Base-by-base conservation (phyloP, 2,329 filamentous ascomycete species). In the Furcasterigmium sp. region DNA sequence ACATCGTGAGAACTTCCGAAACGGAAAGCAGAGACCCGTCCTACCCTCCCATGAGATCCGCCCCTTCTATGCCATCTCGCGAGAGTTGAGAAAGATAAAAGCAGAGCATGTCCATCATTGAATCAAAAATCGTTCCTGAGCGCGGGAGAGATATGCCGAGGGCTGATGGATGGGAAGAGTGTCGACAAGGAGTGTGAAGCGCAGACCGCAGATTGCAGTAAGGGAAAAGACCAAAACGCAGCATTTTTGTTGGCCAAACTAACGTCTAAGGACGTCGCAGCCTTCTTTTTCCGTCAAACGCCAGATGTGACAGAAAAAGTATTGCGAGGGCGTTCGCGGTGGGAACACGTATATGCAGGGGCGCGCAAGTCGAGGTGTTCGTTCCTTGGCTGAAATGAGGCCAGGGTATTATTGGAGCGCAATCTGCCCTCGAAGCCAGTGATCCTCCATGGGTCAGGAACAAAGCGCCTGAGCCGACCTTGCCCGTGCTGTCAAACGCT, bases 21-120 rank as follows among this genome's bases (percentile, higher is more conserved):
- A 26, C 11, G 23, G 23, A 26, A 26, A 26, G 23, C 23, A 26
- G 29, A 21, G 19, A 37, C 29, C 28, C 10, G 26, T 32, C 17
- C n/a, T n/a, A n/a, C n/a, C 39, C 30, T 28, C 21, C 35, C 21
- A 25, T 37, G 35, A 37, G 35, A 37, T 37, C 35, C 35, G 17
- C 19, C 21, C 23, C 35, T 18, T 37, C 35, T 37, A 37, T 37
- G 35, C 23, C 35, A 25, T 37, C 35, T 37, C 35, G 19, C 23
- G 17, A 20, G 35, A 37, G 35, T 19, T 23, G n/a, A 17, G 14
- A 19, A 18, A 14, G 35, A 37, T 21, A 6, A 9, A 39, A 26
- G 34, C 13, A 18, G 20, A 13, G 28, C 32, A 28, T 15, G 30
- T 34, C 14, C 15, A n/a, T 34, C 30, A 14, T n/a, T 17, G 30